phyloP scores from a whole-genome alignment of 1,284 basidiomycete genomes.

The Leccinum pachyderme region DNA sequence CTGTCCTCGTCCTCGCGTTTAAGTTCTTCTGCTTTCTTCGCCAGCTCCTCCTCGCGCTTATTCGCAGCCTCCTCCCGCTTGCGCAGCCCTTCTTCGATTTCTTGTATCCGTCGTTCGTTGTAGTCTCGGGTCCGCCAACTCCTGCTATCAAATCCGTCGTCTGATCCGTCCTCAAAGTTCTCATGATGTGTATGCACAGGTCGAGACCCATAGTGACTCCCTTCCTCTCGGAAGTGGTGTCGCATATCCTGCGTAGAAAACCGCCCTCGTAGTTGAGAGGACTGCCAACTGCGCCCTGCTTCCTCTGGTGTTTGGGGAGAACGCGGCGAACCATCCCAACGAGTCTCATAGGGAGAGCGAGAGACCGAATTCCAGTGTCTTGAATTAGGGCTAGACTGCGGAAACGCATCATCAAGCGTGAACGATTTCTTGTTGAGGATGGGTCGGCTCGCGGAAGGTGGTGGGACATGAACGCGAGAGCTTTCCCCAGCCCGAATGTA shows the following conservation, averaged over 20 bases:
- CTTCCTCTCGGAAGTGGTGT: slow-evolving; percentile 22
- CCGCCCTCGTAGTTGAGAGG: slow-evolving; percentile 24
- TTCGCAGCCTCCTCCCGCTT: slow-evolving; percentile 34
- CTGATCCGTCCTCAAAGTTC: slow-evolving; percentile 36
- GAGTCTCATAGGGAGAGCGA: slow-evolving; percentile 29
- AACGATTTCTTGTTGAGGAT: slow-evolving; percentile 31
- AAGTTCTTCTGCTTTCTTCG: slow-evolving; percentile 29
- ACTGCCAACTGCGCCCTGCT: slow-evolving; percentile 30
- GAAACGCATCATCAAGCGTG: slow-evolving; percentile 25
- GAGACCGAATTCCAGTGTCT: slow-evolving; percentile 21
- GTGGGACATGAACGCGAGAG: slow-evolving; percentile 22
- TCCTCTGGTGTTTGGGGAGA: slow-evolving; percentile 33
- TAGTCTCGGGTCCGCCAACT: slow-evolving; percentile 35
- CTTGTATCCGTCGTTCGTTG: slow-evolving; percentile 32
- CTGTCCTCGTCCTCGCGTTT: slow-evolving; percentile 28
- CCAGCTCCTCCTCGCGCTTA: slow-evolving; percentile 27
- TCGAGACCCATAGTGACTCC: slow-evolving; percentile 10
- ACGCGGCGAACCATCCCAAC: slow-evolving; percentile 29
- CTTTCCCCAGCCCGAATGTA: slow-evolving; percentile 15
- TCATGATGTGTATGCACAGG: slow-evolving; percentile 29
- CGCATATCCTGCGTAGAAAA: slow-evolving; percentile 34
- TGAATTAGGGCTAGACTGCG: slow-evolving; percentile 23
- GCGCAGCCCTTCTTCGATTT: slow-evolving; percentile 29
- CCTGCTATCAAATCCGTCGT: slow-evolving; percentile 31
- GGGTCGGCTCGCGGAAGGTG: slow-evolving; percentile 33